These are phyloP conservation scores for Phaeosphaeriaceae sp. DNA, from an alignment of 2,329 filamentous ascomycete genomes.

Conservation along the genomic window DNA sequence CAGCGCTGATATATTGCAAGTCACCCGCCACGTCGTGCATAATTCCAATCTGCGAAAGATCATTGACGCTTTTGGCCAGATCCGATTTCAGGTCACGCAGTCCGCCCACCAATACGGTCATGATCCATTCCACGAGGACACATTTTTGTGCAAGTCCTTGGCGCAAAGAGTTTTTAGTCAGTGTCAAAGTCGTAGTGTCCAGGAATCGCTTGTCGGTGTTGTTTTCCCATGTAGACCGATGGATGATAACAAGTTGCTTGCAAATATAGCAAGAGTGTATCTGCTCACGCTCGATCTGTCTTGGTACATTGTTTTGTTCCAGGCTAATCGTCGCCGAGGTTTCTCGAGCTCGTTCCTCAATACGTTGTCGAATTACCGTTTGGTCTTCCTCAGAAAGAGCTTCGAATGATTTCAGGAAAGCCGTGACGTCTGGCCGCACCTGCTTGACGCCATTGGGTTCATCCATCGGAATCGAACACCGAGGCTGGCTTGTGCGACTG, in stretches of 20 bases:
- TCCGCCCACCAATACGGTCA: background rate
- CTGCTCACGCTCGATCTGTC: background rate
- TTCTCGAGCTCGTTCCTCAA: background rate
- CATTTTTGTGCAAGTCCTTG: constrained; percentile 5
- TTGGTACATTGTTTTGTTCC: background rate
- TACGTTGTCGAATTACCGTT: background rate
- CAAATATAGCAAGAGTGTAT: background rate
- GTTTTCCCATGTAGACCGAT: background rate
- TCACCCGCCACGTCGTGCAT: background rate
- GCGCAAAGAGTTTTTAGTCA: constrained; percentile 6
- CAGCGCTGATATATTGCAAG: constrained; percentile 1
- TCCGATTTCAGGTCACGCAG: constrained; percentile 2
- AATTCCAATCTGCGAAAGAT: background rate
- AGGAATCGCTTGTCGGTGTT: background rate
- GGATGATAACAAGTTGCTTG: background rate
- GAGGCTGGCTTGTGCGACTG: background rate
- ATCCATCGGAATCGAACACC: background rate
- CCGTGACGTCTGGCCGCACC: background rate
- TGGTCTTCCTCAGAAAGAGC: background rate
- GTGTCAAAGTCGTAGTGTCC: background rate
- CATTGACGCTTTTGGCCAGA: background rate
- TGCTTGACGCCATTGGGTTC: background rate
- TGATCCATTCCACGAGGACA: constrained; percentile 8
- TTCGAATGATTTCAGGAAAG: background rate
- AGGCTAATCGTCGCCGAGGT: background rate